Evolutionary conservation across 768 basidiomycete species (phyloP).

Genomic region (Boletus sp.): DNA sequence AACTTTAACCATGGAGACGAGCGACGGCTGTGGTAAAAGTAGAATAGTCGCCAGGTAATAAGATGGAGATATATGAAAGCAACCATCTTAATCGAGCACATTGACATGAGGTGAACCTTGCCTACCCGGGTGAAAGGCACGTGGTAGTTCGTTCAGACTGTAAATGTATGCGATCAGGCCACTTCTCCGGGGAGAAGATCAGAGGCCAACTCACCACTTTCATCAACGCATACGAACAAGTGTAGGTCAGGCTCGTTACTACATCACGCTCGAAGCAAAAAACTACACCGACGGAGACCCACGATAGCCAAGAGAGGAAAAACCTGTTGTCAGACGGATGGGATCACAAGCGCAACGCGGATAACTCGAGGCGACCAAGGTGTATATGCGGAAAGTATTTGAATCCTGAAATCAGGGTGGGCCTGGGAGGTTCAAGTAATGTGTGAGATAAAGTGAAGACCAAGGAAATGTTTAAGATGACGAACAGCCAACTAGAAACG

Average conservation of each 20-base stretch:
- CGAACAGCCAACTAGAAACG: conserved; percentile 19
- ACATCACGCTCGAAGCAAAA: not conserved
- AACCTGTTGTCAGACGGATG: not conserved
- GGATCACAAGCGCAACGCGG: conserved; percentile 14
- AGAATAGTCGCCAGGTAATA: not conserved
- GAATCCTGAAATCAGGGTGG: conserved; percentile 5
- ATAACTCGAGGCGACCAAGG: conserved; percentile 18
- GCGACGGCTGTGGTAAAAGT: not conserved
- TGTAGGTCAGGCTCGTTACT: not conserved
- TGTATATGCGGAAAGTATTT: not conserved
- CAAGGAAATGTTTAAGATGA: conserved; percentile 11
- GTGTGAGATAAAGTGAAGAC: conserved; percentile 5
- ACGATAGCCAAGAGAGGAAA: conserved; percentile 10
- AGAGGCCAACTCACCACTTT: not conserved
- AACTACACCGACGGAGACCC: conserved; percentile 1
- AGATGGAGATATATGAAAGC: not conserved
- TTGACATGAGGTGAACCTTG: conserved; percentile 1
- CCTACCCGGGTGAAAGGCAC: conserved; percentile 1
- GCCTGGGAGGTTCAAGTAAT: not conserved
- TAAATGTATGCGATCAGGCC: conserved; percentile 4
- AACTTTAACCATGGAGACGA: not conserved
- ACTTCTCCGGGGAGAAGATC: not conserved
- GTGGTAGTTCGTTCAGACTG: conserved; percentile 3
- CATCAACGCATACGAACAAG: not conserved
- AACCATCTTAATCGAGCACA: not conserved